Conservation (phyloP, 2,329 filamentous ascomycete species). For the Anthostomella pinea region DNA sequence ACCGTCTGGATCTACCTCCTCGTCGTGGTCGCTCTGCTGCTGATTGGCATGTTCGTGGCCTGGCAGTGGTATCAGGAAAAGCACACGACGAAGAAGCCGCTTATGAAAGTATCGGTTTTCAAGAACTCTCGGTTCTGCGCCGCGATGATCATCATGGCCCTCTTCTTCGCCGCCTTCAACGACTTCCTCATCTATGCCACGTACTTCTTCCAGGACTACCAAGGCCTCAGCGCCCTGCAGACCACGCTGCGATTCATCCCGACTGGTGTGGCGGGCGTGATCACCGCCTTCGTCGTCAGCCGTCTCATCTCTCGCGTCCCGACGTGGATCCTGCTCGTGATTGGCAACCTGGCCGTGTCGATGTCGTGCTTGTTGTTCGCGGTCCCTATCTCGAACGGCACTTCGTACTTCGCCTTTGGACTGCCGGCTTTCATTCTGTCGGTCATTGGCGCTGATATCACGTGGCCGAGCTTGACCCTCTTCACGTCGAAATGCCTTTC, state of each 20-base stretch:
- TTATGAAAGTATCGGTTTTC: conserved; percentile 68
- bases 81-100: conserved; percentile 46
- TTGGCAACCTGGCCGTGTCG: conserved; percentile 55
- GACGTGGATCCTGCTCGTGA: conserved; percentile 54
- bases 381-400: conserved; percentile 57
- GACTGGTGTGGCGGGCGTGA: conserved; percentile 56
- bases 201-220: conserved; percentile 68
- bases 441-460: conserved; percentile 64
- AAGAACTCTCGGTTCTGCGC: conserved; percentile 56
- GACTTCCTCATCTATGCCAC: conserved; percentile 66
- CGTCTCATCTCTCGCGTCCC: conserved; percentile 56
- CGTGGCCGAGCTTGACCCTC: conserved; percentile 63
- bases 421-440: conserved; percentile 64
- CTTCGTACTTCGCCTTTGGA: conserved; percentile 65
- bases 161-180: conserved; percentile 68
- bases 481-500: conserved; percentile 64
- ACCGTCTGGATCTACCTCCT: conserved; percentile 60
- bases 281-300: conserved; percentile 56
- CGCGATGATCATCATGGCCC: conserved; percentile 61
- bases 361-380: conserved; percentile 60
- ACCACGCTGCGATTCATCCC: conserved; percentile 69
- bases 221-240: conserved; percentile 58
- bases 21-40: conserved; percentile 55
- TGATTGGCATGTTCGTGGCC: conserved; percentile 54
- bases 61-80: conserved; percentile 62